phyloP scores from a whole-genome alignment of 2,329 filamentous ascomycete species.

The Ophiocordyceps australis region DNA sequence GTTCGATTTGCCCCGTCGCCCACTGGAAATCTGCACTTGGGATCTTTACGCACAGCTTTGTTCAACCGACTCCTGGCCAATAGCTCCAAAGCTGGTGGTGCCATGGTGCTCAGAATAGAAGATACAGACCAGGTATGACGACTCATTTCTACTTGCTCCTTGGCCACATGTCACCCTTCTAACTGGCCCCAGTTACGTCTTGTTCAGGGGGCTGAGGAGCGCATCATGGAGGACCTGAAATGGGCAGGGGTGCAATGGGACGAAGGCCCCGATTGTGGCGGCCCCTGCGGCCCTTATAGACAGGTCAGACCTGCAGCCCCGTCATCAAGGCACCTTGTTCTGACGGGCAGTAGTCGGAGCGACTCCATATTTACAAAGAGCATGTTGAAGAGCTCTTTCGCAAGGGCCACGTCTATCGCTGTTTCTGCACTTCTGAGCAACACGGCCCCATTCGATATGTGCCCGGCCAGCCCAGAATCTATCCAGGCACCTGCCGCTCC shows the following conservation, averaged over 20 bases:
- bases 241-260: conserved; percentile 92
- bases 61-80: conserved; percentile 89
- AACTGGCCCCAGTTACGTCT: conserved; percentile 47
- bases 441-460: conserved; percentile 50
- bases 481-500: conserved; percentile 50
- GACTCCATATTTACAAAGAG: conserved; percentile 52
- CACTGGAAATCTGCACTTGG: conserved; percentile 83
- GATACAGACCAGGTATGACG: conserved; percentile 77
- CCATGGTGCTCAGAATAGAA: conserved; percentile 83
- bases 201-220: conserved; percentile 59
- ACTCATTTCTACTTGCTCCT: too few relatives aligned
- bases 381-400: conserved; percentile 54
- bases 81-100: conserved; percentile 58
- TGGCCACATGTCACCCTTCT: not conserved
- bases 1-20: conserved; percentile 88
- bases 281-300: conserved; percentile 69
- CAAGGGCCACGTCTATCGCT: conserved; percentile 67
- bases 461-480: conserved; percentile 21
- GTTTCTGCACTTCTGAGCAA: conserved; percentile 68
- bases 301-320: conserved; percentile 34
- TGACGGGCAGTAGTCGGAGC: conserved; percentile 70
- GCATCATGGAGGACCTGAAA: conserved; percentile 59
- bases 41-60: conserved; percentile 80
- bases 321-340: too few relatives aligned
- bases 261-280: conserved; percentile 74